Conservation (phyloP, 169 alveolate species). For the Perkinsus olseni region DNA sequence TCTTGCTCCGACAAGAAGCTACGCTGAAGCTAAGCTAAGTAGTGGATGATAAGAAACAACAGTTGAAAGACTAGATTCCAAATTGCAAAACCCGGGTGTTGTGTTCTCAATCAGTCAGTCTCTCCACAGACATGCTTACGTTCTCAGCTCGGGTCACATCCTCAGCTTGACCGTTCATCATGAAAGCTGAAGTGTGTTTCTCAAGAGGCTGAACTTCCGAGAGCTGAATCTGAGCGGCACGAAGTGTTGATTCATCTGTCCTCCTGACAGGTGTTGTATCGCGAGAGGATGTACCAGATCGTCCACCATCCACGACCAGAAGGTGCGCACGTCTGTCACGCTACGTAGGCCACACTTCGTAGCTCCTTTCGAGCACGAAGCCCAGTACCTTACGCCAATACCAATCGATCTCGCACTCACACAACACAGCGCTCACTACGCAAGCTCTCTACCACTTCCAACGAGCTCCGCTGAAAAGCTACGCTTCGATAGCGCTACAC, state of each 20-base stretch:
- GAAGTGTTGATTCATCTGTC: background rate
- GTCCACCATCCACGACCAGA: background rate
- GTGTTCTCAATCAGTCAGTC: background rate
- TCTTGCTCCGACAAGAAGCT: too few species aligned
- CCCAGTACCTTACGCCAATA: background rate
- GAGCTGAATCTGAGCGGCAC: background rate
- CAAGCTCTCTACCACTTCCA: too few species aligned
- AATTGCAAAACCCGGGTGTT: too few species aligned
- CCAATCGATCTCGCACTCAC: too few species aligned
- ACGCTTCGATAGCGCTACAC: too few species aligned
- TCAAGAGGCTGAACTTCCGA: background rate
- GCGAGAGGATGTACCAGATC: background rate
- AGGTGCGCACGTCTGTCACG: background rate
- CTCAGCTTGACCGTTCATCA: background rate
- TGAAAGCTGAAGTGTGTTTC: background rate
- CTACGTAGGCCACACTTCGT: background rate
- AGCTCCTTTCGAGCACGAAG: background rate
- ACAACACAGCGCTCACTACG: too few species aligned
- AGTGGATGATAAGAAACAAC: too few species aligned
- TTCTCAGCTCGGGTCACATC: background rate
- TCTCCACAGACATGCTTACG: background rate
- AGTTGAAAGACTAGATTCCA: too few species aligned
- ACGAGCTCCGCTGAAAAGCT: too few species aligned
- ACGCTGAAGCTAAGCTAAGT: too few species aligned
- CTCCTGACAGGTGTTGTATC: background rate